phyloP scores from a whole-genome alignment of 2,329 filamentous ascomycete species.

The Cladophialophora yegresii region DNA sequence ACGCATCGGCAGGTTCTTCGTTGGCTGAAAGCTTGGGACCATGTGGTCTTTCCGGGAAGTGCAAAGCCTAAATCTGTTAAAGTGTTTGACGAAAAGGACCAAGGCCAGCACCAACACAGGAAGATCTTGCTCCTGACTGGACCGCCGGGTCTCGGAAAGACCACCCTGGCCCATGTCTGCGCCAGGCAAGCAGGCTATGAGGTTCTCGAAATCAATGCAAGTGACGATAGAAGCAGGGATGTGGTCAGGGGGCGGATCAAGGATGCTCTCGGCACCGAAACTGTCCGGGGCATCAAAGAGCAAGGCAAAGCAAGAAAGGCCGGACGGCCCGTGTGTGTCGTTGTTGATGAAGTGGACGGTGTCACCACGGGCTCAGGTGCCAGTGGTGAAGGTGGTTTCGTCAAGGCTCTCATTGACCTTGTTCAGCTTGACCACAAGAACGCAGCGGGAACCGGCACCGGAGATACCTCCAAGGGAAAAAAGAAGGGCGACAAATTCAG shows the following conservation, averaged over 20 bases:
- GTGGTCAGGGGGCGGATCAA: slow-evolving; percentile 90
- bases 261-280: slow-evolving; percentile 91
- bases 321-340: slow-evolving; percentile 84
- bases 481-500: slow-evolving; percentile 85
- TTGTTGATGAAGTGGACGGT: slow-evolving; percentile 96
- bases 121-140: slow-evolving; percentile 91
- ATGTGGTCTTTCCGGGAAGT: slow-evolving; percentile 81
- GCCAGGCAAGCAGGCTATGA: slow-evolving; percentile 95
- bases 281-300: slow-evolving; percentile 68
- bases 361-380: slow-evolving; percentile 77
- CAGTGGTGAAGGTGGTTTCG: slow-evolving; percentile 82
- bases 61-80: slow-evolving; percentile 53
- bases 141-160: slow-evolving; percentile 91
- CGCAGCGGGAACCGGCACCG: slow-evolving; percentile 42
- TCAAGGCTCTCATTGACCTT: slow-evolving; percentile 91
- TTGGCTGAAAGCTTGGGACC: slow-evolving; percentile 94
- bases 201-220: slow-evolving; percentile 95
- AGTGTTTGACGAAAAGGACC: slow-evolving; percentile 48
- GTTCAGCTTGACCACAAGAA: slow-evolving; percentile 86
- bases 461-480: slow-evolving; percentile 37
- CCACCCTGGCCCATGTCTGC: slow-evolving; percentile 92
- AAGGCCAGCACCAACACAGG: slow-evolving; percentile 74
- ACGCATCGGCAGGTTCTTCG: slow-evolving; percentile 87
- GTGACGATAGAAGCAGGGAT: slow-evolving; percentile 85
- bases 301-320: slow-evolving; percentile 63